Evolutionary conservation across 768 basidiomycete species (phyloP), one percentile per base, ranked within the genome.

Genomic region (Boletus speciosus): DNA sequence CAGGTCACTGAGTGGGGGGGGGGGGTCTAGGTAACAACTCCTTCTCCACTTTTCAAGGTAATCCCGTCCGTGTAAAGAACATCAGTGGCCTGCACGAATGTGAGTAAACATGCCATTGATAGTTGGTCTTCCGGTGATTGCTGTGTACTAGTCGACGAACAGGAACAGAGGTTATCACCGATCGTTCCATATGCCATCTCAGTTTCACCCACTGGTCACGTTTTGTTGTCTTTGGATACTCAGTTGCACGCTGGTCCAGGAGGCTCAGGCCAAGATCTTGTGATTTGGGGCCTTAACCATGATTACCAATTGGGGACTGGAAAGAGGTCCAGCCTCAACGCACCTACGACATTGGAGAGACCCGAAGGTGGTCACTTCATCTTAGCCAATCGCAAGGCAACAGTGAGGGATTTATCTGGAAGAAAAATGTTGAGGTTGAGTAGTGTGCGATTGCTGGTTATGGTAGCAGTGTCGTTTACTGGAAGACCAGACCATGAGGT

Each of bases 1-100:
- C 27, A 27, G 27, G 27, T 27, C 19, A 19, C 19, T 19, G 19
- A 19, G 19, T 19, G 19, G 19, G 19, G 19, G 19, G 19, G 69
- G 91, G 93, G 15, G 87, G 86, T 15, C 75, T 92, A 11, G 90
- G 88, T 4, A 88, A 81, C 46, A 80, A 79, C 52, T 54, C 71
- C 11, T 64, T 80, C 73, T 88, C 81, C 62, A 90, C 80, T 52
- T 83, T 84, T 0, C 88, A 89, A 62, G 79, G 83, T 41, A 75
- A 74, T 35, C 93, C 91, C 3, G 74, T 82, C 1, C 83, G 84
- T 52, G 86, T 88, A 3, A 93, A 85, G 71, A 83, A 82, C 41
- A 77, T 96, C 53, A 93, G 90, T 63, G 90, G 91, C 11, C 73
- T 96, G 25, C 72, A 79, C n/a, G 92, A 95, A 78, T 96, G 91